Evolutionary conservation across 345 rosid genomes (phyloP).

Genomic region (Melastoma malabathricum): DNA sequence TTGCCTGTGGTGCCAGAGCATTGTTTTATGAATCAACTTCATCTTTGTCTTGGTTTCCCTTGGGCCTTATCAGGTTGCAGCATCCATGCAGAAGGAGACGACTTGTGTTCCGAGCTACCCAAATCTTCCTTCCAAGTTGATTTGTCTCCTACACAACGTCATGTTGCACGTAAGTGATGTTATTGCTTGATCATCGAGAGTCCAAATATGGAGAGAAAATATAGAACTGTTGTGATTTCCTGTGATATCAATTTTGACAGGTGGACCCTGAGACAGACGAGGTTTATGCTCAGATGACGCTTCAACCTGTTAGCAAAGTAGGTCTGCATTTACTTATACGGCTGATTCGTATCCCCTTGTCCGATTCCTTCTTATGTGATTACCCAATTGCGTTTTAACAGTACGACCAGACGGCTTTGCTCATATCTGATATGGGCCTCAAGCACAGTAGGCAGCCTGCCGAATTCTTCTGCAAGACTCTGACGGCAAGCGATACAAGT

Average conservation of each 20-base stretch:
- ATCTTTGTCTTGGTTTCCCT: conserved; percentile 4
- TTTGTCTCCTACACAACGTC: conserved; percentile 60
- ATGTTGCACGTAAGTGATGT: conserved; percentile 44
- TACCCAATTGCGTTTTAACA: conserved; percentile 16
- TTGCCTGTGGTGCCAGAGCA: background rate
- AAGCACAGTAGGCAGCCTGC: conserved; percentile 70
- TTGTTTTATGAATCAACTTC: conserved; percentile 5
- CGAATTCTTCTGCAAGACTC: conserved; percentile 95
- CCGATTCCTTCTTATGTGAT: conserved; percentile 5
- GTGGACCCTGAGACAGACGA: conserved; percentile 71
- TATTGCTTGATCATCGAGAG: background rate
- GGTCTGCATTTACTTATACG: conserved; percentile 25
- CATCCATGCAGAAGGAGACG: conserved; percentile 64
- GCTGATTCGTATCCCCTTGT: background rate
- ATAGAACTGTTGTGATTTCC: background rate
- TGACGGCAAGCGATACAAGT: conserved; percentile 94
- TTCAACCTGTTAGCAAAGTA: conserved; percentile 70
- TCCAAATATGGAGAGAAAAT: background rate
- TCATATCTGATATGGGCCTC: conserved; percentile 76
- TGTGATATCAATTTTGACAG: conserved; percentile 20
- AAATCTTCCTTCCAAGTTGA: conserved; percentile 59
- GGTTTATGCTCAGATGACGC: conserved; percentile 76
- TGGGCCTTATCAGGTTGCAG: conserved; percentile 44
- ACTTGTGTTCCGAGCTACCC: conserved; percentile 63
- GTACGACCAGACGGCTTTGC: conserved; percentile 78